These are phyloP conservation scores for Cladosporium phlei DNA, from an alignment of 2,329 filamentous ascomycete species.

Conservation along the genomic window DNA sequence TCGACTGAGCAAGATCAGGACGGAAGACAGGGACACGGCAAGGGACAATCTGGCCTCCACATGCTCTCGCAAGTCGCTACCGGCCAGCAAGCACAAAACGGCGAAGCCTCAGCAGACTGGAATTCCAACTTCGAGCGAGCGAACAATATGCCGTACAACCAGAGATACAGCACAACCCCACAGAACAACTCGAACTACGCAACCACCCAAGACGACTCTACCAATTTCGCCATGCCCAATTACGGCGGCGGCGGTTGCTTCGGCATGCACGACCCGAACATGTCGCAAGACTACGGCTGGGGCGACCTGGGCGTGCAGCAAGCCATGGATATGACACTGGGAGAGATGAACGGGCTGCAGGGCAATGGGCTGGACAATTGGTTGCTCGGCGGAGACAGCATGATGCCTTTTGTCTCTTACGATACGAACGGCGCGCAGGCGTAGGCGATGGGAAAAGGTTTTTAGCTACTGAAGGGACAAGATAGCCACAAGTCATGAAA, in stretches of 20 bases:
- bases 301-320: conserved; percentile 32
- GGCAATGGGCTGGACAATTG: conserved; percentile 30
- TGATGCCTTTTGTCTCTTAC: conserved; percentile 11
- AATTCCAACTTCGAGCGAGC: neutral
- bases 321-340: conserved; percentile 33
- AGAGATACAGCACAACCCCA: neutral
- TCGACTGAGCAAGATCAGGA: conserved; percentile 10
- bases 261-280: conserved; percentile 15
- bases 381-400: conserved; percentile 27
- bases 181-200: conserved; percentile 1
- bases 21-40: conserved; percentile 3
- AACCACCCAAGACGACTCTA: neutral
- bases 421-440: neutral
- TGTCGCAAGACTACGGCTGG: conserved; percentile 26
- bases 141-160: conserved; percentile 2
- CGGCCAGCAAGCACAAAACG: conserved; percentile 14
- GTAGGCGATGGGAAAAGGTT: neutral
- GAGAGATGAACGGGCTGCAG: conserved; percentile 28
- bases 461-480: neutral
- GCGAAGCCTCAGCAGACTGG: neutral
- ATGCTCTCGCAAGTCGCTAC: conserved; percentile 25
- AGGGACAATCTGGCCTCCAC: conserved; percentile 20
- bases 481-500: neutral
- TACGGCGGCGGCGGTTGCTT: conserved; percentile 1
- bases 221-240: conserved; percentile 2